A percentile compares a stretch with the other conserved stretches of the same genome.
Evolutionary conservation across 1,284 basidiomycete species (phyloP).

Genomic region (Lentinula novae-zelandiae): DNA sequence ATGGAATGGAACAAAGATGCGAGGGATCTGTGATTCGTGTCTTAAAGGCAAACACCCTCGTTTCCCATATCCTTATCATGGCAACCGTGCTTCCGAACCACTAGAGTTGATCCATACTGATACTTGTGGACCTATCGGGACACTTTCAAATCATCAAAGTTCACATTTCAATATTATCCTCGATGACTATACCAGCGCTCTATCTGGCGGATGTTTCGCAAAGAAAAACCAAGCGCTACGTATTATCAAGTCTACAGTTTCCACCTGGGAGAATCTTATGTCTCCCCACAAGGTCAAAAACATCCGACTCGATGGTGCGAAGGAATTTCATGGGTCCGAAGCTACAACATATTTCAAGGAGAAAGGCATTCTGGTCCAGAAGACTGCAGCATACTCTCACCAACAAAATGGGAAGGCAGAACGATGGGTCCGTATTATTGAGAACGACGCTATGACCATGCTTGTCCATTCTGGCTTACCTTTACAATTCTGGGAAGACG

Average conservation of each 20-base stretch:
- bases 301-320: background rate
- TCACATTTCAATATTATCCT: too few species aligned
- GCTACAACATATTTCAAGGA: background rate
- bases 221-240: background rate
- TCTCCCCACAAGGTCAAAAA: too few species aligned
- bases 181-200: too few species aligned
- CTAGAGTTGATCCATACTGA: too few species aligned
- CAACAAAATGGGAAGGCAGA: slow-evolving; percentile 31
- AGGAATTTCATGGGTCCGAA: background rate
- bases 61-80: too few species aligned
- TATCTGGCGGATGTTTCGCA: too few species aligned
- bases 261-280: background rate
- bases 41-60: too few species aligned
- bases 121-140: too few species aligned
- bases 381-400: background rate
- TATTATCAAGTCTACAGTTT: background rate
- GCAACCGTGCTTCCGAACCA: too few species aligned
- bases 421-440: slow-evolving; percentile 25
- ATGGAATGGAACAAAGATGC: too few species aligned
- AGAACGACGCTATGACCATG: slow-evolving; percentile 19
- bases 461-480: slow-evolving; percentile 22
- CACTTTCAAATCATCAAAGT: too few species aligned
- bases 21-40: too few species aligned
- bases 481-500: background rate
- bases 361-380: background rate